These are phyloP conservation scores for Fraxinus platypoda DNA, from an alignment of 305 asterid genomes.

Conservation along the genomic window DNA sequence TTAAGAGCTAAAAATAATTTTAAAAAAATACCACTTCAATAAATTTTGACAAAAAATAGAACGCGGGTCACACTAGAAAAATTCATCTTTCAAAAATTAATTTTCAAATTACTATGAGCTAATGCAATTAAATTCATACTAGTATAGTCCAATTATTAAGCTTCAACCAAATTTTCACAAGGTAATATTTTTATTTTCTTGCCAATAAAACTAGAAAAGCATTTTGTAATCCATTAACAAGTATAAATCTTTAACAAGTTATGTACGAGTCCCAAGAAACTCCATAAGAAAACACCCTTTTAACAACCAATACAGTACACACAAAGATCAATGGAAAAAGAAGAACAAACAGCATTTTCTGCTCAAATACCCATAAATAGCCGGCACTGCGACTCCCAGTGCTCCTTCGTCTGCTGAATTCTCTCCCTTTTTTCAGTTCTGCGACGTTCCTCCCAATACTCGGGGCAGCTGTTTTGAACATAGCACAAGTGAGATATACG, in stretches of 20 bases:
- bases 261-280: neutral
- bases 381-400: conserved; percentile 85
- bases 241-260: neutral
- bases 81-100: neutral
- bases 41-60: neutral
- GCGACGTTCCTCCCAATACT: conserved; percentile 74
- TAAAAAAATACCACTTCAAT: neutral
- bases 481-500: conserved; percentile 4
- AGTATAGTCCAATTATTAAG: neutral
- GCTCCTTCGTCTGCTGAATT: conserved; percentile 72
- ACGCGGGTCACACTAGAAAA: neutral
- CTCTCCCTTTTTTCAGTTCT: conserved; percentile 69
- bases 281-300: neutral
- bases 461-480: conserved; percentile 59
- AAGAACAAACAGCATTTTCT: neutral
- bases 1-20: neutral
- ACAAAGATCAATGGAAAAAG: neutral
- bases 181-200: neutral
- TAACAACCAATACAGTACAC: neutral
- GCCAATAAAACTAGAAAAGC: neutral
- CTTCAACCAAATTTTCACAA: neutral
- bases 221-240: neutral
- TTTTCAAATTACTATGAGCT: neutral
- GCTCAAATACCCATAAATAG: conserved; percentile 62
- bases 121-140: neutral